Percentiles rank a stretch among this genome's conserved stretches.
phyloP scores from a whole-genome alignment of 768 basidiomycete species.

The Xanthoconium stramineum region DNA sequence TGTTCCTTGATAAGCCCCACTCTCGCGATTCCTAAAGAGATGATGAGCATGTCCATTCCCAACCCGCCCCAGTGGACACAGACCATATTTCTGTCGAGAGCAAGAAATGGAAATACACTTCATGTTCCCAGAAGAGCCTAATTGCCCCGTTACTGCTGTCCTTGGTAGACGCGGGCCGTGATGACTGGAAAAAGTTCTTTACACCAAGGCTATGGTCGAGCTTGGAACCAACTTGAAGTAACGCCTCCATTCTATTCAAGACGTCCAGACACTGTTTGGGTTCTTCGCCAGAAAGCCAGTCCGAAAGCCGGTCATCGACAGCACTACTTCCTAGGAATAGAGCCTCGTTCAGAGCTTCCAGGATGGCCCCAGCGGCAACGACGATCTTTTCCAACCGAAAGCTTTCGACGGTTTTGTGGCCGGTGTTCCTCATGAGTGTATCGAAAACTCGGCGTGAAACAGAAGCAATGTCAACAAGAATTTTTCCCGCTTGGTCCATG shows the following conservation, averaged over 20 bases:
- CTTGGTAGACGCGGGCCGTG: background rate
- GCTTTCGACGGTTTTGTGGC: slow-evolving; percentile 4
- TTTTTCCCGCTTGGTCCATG: background rate
- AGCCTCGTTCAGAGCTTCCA: slow-evolving; percentile 4
- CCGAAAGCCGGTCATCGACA: slow-evolving; percentile 1
- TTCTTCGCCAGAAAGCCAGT: slow-evolving; percentile 3
- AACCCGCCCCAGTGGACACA: no score
- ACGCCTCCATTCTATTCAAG: slow-evolving; percentile 2
- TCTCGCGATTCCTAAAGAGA: slow-evolving; percentile 1
- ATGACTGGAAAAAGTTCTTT: background rate
- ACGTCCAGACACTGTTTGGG: slow-evolving; percentile 1
- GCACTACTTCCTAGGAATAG: background rate
- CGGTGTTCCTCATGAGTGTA: background rate
- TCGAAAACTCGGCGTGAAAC: slow-evolving; percentile 2
- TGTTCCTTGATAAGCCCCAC: background rate
- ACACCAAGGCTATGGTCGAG: background rate
- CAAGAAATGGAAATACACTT: slow-evolving; percentile 3
- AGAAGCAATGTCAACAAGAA: slow-evolving; percentile 2
- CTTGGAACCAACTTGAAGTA: background rate
- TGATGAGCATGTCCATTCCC: background rate
- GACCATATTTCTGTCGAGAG: background rate
- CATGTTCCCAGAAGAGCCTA: background rate
- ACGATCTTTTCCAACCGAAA: slow-evolving; percentile 4
- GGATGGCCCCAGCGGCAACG: slow-evolving; percentile 1
- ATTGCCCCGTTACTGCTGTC: background rate